Evolutionary conservation across 192 early-diverging fungal species (phyloP).

Genomic region (Coemansia sp.): DNA sequence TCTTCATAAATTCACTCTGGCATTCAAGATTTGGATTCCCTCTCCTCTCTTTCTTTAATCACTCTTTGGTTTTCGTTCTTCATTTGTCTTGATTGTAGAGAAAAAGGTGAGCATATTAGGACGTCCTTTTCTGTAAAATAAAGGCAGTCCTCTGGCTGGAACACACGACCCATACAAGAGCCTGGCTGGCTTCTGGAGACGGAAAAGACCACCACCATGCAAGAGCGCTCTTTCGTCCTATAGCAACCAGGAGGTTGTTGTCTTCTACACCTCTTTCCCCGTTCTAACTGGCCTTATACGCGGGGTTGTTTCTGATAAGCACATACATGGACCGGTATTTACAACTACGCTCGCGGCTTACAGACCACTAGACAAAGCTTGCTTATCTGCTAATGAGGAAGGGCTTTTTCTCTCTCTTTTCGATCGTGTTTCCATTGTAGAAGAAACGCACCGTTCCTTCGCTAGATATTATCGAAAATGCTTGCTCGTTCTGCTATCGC

Average conservation of each 20-base stretch:
- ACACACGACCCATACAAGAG: no score
- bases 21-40: not conserved
- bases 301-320: no score
- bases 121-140: not conserved
- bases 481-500: conserved; percentile 48
- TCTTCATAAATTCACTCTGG: not conserved
- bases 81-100: conserved; percentile 10
- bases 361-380: no score
- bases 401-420: not conserved
- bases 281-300: no score
- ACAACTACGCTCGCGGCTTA: no score
- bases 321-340: no score
- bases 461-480: conserved; percentile 29
- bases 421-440: conserved; percentile 2
- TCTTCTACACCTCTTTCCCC: no score
- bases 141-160: no score
- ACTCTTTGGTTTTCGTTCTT: not conserved
- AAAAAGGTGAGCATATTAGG: conserved; percentile 5
- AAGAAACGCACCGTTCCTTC: not conserved
- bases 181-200: no score
- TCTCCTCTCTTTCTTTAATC: conserved; percentile 3
- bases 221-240: no score
- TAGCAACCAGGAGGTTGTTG: no score
- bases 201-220: no score
- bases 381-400: not conserved